These are phyloP conservation scores for Royoungia palumana DNA, from an alignment of 768 basidiomycete genomes.

Conservation along the genomic window DNA sequence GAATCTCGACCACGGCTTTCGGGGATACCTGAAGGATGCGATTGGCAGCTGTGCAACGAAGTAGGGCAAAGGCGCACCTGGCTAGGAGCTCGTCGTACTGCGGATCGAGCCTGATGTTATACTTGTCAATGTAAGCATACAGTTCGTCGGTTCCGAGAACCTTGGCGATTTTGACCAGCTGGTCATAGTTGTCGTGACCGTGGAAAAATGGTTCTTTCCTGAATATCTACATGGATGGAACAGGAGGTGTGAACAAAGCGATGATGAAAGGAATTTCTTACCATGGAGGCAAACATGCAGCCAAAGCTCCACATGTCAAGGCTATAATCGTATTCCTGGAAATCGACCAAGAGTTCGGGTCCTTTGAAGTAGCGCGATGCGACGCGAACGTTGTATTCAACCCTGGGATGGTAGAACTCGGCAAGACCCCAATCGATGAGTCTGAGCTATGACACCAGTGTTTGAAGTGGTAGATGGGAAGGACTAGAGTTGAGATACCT, in stretches of 20 bases:
- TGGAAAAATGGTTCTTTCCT: constrained; percentile 99
- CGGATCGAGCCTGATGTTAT: constrained; percentile 92
- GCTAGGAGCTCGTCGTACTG: constrained; percentile 94
- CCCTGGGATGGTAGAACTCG: constrained; percentile 97
- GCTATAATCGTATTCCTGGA: constrained; percentile 98
- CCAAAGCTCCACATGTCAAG: constrained; percentile 99
- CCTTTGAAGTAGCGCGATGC: constrained; percentile 98
- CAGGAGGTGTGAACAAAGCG: not conserved
- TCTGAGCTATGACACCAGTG: constrained; percentile 57
- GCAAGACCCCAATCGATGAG: constrained; percentile 99
- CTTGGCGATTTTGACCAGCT: constrained; percentile 96
- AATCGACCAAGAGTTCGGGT: constrained; percentile 93
- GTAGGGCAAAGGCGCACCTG: constrained; percentile 44
- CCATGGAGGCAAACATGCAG: constrained; percentile 99
- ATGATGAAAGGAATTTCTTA: constrained; percentile 34
- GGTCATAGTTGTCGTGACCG: constrained; percentile 98
- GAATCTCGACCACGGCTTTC: constrained; percentile 94
- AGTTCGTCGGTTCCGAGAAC: constrained; percentile 96
- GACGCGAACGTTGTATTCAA: constrained; percentile 97
- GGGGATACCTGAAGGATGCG: constrained; percentile 60
- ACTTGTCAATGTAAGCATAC: constrained; percentile 89
- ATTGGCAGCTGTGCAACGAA: constrained; percentile 8
- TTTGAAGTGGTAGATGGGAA: constrained; percentile 13
- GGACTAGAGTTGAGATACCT: constrained; percentile 47
- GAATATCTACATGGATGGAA: constrained; percentile 68